Evolutionary conservation across 257 asterid species (phyloP), one percentile per base, ranked within the genome.

Genomic region (Solanum boliviense): DNA sequence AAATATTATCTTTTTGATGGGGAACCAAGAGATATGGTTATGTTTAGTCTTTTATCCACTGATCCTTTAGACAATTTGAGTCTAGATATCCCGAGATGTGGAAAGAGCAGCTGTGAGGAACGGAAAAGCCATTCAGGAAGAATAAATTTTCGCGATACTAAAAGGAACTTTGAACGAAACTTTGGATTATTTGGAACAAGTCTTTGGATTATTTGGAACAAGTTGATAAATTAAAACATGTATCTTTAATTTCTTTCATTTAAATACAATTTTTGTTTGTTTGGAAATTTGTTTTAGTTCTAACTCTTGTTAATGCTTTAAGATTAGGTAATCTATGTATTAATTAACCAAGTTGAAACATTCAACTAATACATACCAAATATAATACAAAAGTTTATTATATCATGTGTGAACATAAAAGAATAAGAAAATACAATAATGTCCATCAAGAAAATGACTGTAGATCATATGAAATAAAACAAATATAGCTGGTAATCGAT

Each of bases 11-110:
- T 91, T 88, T 39, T 89, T 23, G 88, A 92, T 39, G 98, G 98
- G 13, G 90, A 76, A 73, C 87, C 95, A 0, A 91, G 85, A 72
- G 96, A 95, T 36, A 89, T 91, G 36, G 85, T 94, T 31, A 91
- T 94, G 79, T 95, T 92, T 73, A 95, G 98, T 91, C 91, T 95
- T 31, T 72, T 95, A 58, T 91, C 94, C 0, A 88, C 92, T 13
- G 95, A 96, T 90, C 84, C 92, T 44, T 9, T 73, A 34, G 46
- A 73, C 15, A 73, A 73, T 73, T 34, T 20, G 9, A 1, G 0
- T 34, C 2, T 1, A 73, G 44, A 34, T 20, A 34, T 73, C 2
- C 2, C 1, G 4, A 73, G 6, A 4, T 2, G 81, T 73, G 46
- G 46, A 73, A 73, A 73, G 9, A 34, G 81, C 46, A 73, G 81